Evolutionary conservation across 441 rosid species (phyloP), one percentile per base, ranked within the genome.

Genomic region (Croton laevigatus): DNA sequence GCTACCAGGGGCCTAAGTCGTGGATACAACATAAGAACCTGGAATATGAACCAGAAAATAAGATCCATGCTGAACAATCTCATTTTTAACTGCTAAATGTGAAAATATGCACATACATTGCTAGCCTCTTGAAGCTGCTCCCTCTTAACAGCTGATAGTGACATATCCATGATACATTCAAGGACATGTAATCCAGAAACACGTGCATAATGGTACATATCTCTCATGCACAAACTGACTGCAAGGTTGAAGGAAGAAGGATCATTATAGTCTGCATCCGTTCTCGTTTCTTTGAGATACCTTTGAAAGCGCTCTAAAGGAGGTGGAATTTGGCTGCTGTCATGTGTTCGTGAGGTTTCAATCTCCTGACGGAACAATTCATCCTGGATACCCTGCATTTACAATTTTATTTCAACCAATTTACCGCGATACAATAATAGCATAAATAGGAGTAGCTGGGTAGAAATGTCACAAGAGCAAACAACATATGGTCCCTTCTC

Each of bases 171-270:
- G 76, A 91, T 75, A 74, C 93, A 84, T 74, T 88, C 97, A 63
- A 92, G 91, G 52, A 90, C 89, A 82, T 94, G 97, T 61, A 85
- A 75, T 72, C 96, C 87, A 83, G 89, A 87, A 69, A 94, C 85
- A 65, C 99, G 98, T 40, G 97, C 94, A 84, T 85, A 92, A 75
- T 94, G 98, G 81, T 84, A 90, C 89, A 90, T 80, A 51, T 90
- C 98, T 83, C 93, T 85, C 86, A 80, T 79, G 86, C 94, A 92
- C 72, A 86, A 84, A 76, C 70, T 72, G 78, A 85, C 62, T 38
- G 84, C 84, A 73, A 23, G 68, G 80, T 81, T 81, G 79, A 80
- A 80, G 23, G 79, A 75, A 58, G 80, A 58, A 54, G 75, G 74
- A 37, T 80, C 85, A 79, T 77, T 83, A 61, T 53, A 48, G 78